Evolutionary conservation across 352 stramenopile species (phyloP), one percentile per base, ranked within the genome.

Genomic region (Pythium vanterpoolii): DNA sequence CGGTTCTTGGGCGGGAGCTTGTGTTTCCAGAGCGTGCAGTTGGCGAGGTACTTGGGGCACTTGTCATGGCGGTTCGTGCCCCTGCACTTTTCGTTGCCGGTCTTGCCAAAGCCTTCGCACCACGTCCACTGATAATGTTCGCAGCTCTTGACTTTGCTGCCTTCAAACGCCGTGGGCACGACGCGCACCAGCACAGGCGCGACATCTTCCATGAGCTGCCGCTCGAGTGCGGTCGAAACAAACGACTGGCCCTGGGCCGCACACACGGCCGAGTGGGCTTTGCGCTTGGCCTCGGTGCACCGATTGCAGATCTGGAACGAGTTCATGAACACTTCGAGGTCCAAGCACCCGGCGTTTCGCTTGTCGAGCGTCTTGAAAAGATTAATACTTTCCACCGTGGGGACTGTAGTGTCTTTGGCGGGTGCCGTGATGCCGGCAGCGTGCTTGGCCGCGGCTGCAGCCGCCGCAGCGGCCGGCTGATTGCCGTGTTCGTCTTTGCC

Each of bases 291-390:
- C 43, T 93, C 81, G 5, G 83, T 93, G 49, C 83, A 91, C 13
- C 83, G 83, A 64, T 93, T 93, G 66, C 81, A 93, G 60, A 93
- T 93, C 61, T 93, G 83, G 66, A 91, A 93, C 56, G 83, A 89
- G 62, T 69, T 84, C 78, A 90, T 89, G 53, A 93, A 93, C n/a
- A 55, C 66, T 49, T 93, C 81, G 4, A 93, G 58, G 28, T 87
- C 73, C 13, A 91, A 47, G 11, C 60, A 69, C 3, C 81, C 81
- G 5, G 60, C 56, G 3, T 39, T 51, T 9, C 72, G 78, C 36
- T 74, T 73, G 51, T 89, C 79, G 13, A 91, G 67, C 4, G 72
- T 62, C 46, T 76, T 76, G 62, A 91, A 91, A 21, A 88, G 51
- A 7, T 60, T 58, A 46, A 88, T 74, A 7, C 66, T 68, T n/a